A percentile compares a stretch with the other conserved stretches of the same genome.
These are phyloP conservation scores for Begonia peltatifolia DNA, from an alignment of 306 rosid genomes.

Conservation along the genomic window DNA sequence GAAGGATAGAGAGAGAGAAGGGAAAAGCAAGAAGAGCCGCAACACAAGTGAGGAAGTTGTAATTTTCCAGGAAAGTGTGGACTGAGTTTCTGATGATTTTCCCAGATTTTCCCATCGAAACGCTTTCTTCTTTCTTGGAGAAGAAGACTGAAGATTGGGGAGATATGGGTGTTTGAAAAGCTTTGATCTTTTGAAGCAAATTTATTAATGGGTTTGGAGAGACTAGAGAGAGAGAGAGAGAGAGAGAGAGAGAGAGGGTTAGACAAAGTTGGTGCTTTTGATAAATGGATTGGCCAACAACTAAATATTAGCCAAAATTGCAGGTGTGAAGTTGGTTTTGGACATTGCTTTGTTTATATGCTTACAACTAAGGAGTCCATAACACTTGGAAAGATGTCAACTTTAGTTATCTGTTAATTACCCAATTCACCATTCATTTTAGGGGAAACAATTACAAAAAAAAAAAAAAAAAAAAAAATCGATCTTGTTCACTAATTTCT, in stretches of 20 bases:
- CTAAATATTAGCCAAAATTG: constrained; percentile 28
- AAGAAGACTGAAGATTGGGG: constrained; percentile 12
- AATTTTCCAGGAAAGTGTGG: constrained; percentile 12
- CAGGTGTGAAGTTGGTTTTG: constrained; percentile 24
- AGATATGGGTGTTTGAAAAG: constrained; percentile 12
- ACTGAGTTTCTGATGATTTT: constrained; percentile 15
- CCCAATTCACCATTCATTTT: too few relatives aligned
- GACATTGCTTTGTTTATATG: constrained; percentile 19
- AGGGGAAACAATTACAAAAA: too few relatives aligned
- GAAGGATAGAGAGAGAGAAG: constrained; percentile 10
- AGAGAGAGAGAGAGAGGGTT: background rate
- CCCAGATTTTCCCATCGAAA: constrained; percentile 55
- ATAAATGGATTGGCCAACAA: constrained; percentile 83
- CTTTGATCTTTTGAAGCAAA: background rate
- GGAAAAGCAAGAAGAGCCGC: constrained; percentile 13
- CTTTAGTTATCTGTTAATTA: too few relatives aligned
- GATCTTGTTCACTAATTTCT: too few relatives aligned
- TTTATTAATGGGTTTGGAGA: background rate
- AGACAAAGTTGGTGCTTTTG: constrained; percentile 23
- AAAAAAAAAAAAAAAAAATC: too few relatives aligned
- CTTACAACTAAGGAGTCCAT: too few relatives aligned
- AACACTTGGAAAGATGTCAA: too few relatives aligned
- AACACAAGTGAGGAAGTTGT: constrained; percentile 8
- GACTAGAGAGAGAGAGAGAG: background rate
- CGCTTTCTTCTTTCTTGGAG: constrained; percentile 3